phyloP scores from a whole-genome alignment of 2,329 filamentous ascomycete species.

The Curvularia eragrostidis region DNA sequence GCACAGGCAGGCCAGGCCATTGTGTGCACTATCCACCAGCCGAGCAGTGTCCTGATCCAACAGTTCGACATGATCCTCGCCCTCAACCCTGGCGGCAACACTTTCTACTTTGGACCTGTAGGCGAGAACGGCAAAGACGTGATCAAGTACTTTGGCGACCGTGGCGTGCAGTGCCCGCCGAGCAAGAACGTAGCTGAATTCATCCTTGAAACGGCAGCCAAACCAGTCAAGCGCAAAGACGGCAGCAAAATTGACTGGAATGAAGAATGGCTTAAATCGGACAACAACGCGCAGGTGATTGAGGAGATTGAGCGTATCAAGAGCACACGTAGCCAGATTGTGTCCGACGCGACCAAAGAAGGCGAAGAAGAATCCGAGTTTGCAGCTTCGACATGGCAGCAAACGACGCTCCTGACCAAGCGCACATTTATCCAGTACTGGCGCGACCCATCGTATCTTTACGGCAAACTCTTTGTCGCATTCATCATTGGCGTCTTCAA shows the following conservation, averaged over 20 bases:
- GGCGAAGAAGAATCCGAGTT: constrained; percentile 61
- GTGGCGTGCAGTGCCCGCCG: constrained; percentile 70
- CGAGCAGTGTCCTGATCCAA: constrained; percentile 71
- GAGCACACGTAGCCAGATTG: constrained; percentile 60
- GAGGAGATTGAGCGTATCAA: constrained; percentile 72
- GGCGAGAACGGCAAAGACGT: constrained; percentile 71
- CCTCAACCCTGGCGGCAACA: constrained; percentile 71
- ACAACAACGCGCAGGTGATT: constrained; percentile 64
- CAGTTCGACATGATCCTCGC: constrained; percentile 77
- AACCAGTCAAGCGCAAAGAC: constrained; percentile 59
- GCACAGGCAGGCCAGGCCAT: constrained; percentile 72
- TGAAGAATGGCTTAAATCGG: constrained; percentile 73
- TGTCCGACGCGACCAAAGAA: constrained; percentile 28
- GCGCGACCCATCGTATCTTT: constrained; percentile 77
- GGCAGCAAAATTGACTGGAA: constrained; percentile 73
- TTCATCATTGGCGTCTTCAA: constrained; percentile 79
- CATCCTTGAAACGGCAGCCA: constrained; percentile 69
- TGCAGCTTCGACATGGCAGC: constrained; percentile 68
- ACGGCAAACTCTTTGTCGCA: constrained; percentile 75
- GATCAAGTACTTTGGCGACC: constrained; percentile 70
- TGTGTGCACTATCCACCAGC: constrained; percentile 77
- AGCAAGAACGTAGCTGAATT: constrained; percentile 72
- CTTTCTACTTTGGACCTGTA: constrained; percentile 76
- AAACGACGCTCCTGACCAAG: constrained; percentile 71
- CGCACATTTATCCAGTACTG: constrained; percentile 76